phyloP scores from a whole-genome alignment of 2,329 filamentous ascomycete species.

The Geosmithia putterillii region DNA sequence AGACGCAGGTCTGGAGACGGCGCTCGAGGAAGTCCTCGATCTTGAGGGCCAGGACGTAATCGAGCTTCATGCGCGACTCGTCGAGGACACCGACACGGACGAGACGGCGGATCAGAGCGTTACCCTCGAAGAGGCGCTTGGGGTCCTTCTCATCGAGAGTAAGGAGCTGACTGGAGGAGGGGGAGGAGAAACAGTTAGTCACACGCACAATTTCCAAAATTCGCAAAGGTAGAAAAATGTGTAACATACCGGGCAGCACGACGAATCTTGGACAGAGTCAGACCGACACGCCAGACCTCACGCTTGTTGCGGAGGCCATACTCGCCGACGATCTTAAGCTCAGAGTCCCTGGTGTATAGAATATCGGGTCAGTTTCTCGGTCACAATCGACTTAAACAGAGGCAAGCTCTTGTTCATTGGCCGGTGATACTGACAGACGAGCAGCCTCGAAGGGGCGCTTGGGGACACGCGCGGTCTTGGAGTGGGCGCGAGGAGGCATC shows the following conservation, averaged over 20 bases:
- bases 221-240: neutral
- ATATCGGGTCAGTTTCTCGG: slow-evolving; percentile 50
- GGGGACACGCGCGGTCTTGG: slow-evolving; percentile 99
- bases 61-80: slow-evolving; percentile 99
- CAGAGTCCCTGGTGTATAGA: slow-evolving; percentile 68
- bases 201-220: neutral
- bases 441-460: slow-evolving; percentile 98
- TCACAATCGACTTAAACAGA: slow-evolving; percentile 90
- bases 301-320: slow-evolving; percentile 99
- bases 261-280: slow-evolving; percentile 99
- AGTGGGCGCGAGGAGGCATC: slow-evolving; percentile 56
- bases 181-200: neutral
- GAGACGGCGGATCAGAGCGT: slow-evolving; percentile 99
- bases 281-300: slow-evolving; percentile 99
- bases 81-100: slow-evolving; percentile 99
- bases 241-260: slow-evolving; percentile 88
- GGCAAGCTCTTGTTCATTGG: slow-evolving; percentile 98
- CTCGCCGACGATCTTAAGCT: slow-evolving; percentile 99
- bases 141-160: slow-evolving; percentile 99
- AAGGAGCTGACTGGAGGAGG: slow-evolving; percentile 73
- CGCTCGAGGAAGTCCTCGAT: slow-evolving; percentile 99
- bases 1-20: slow-evolving; percentile 98
- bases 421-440: slow-evolving; percentile 96
- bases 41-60: slow-evolving; percentile 99
- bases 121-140: slow-evolving; percentile 99